Base-by-base conservation (phyloP, 2,329 filamentous ascomycete species). In the Pleoardoris graminearum region DNA sequence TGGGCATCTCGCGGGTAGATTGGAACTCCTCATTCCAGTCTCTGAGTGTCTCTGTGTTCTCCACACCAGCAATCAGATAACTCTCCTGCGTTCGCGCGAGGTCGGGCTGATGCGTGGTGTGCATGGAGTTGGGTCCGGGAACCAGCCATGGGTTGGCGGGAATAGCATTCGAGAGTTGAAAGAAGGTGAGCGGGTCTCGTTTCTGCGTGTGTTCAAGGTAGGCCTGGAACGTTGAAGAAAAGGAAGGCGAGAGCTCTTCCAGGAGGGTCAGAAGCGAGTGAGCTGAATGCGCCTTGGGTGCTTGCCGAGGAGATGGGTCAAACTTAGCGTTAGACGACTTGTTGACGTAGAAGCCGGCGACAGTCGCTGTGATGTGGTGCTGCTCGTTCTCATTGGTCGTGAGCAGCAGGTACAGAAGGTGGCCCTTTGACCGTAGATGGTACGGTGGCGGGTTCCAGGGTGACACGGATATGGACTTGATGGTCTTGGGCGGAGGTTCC, bases 21-120 rank as follows among this genome's bases (percentile, higher is more conserved):
- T 99, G 94, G 70, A 99, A 96, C 71, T 99, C 94, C 74, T 99
- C 94, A 66, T 99, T 99, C 93, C 95, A 99, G 74, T 99, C 94
- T 53, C 94, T 86, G 58, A 99, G 80, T 4, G 91, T 96, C 69
- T 99, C 94, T 0, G 91, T 90, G 71, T 93, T 96, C 68, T 99
- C 94, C 22, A 92, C 87, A 25, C 95, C 95, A 17, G 90, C 85
- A 54, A 97, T 86, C 54, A 99, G 79, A 70, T 90, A 97, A 43
- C 89, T 90, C 79, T 99, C 94, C 76, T 99, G 94, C 19, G 92
- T 90, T 50, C 95, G 85, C 19, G 92, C 90, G 57, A 91, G 83
- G 71, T 99, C 94, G 21, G 92, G 74, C 66, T 88, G 84, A 72
- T 99, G 94, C 52, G 84, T 78, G 66, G 82, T 86, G 57, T 86